Evolutionary conservation across 768 basidiomycete species (phyloP).

Genomic region (Tricholoma sp.): DNA sequence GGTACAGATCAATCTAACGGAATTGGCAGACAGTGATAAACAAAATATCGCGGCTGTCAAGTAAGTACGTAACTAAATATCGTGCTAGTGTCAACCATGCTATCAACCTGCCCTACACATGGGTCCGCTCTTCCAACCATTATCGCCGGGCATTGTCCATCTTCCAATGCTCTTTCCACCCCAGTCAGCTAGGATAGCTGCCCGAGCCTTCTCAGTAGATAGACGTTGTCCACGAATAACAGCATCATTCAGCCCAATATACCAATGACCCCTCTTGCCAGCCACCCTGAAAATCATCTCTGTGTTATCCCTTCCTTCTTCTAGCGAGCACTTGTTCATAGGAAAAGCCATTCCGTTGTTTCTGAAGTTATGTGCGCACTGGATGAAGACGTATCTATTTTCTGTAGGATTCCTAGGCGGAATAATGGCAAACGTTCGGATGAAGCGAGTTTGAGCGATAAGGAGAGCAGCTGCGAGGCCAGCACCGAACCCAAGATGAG

Average conservation of each 20-base stretch:
- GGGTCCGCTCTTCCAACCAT: constrained; percentile 26
- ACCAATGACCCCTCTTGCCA: constrained; percentile 30
- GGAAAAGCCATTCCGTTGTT: constrained; percentile 23
- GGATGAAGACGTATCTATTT: constrained; percentile 23
- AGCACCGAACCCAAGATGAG: constrained; percentile 26
- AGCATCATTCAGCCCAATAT: constrained; percentile 24
- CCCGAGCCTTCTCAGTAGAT: constrained; percentile 17
- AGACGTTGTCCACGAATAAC: constrained; percentile 20
- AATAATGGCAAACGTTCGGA: constrained; percentile 25
- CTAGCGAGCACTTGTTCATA: constrained; percentile 20
- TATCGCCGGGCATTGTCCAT: constrained; percentile 10
- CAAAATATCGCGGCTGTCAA: no score
- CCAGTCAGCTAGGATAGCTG: constrained; percentile 24
- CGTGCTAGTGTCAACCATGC: no score
- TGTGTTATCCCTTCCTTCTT: constrained; percentile 26
- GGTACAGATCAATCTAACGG: neutral
- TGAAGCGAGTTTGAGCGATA: constrained; percentile 25
- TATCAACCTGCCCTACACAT: constrained; percentile 7
- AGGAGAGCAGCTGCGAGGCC: constrained; percentile 25
- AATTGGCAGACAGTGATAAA: no score
- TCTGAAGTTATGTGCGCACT: constrained; percentile 26
- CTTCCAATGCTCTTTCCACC: constrained; percentile 13
- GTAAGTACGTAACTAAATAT: no score
- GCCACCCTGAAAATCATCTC: constrained; percentile 27
- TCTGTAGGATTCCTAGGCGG: constrained; percentile 14